A percentile compares a stretch with the other conserved stretches of the same genome.
These are phyloP conservation scores for Myotisia sp. DNA, from an alignment of 2,329 filamentous ascomycete species.

Conservation along the genomic window DNA sequence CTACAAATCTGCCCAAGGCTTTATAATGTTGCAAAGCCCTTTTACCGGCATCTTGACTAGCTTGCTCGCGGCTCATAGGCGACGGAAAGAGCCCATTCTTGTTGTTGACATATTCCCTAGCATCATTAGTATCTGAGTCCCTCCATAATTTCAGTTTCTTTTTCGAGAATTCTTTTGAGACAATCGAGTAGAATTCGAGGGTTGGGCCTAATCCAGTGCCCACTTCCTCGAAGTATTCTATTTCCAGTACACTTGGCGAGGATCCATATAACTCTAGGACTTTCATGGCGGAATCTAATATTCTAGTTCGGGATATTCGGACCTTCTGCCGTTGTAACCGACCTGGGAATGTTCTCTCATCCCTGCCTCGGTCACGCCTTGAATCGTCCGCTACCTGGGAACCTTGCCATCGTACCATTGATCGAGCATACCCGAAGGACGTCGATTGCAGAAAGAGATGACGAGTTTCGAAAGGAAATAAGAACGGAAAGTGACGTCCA, in stretches of 20 bases:
- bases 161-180: conserved; percentile 93
- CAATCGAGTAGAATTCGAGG: conserved; percentile 92
- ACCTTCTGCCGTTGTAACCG: conserved; percentile 92
- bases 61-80: conserved; percentile 69
- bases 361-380: conserved; percentile 64
- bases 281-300: conserved; percentile 90
- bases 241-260: conserved; percentile 89
- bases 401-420: conserved; percentile 96
- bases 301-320: conserved; percentile 87
- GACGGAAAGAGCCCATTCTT: conserved; percentile 79
- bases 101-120: conserved; percentile 71
- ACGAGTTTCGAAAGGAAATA: conserved; percentile 95
- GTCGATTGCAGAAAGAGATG: conserved; percentile 96
- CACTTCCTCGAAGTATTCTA: conserved; percentile 98
- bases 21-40: conserved; percentile 80
- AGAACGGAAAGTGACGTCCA: conserved; percentile 82
- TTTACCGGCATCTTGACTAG: conserved; percentile 62
- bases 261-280: conserved; percentile 97
- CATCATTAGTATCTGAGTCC: conserved; percentile 60
- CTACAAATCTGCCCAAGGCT: conserved; percentile 91
- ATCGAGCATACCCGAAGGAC: conserved; percentile 92
- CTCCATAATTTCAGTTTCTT: conserved; percentile 96
- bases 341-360: conserved; percentile 82
- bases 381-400: conserved; percentile 68
- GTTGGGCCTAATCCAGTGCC: conserved; percentile 91